A percentile compares a stretch with the other conserved stretches of the same genome.
phyloP scores from a whole-genome alignment of 2,329 filamentous ascomycete species.

The Colletotrichum truncatum region DNA sequence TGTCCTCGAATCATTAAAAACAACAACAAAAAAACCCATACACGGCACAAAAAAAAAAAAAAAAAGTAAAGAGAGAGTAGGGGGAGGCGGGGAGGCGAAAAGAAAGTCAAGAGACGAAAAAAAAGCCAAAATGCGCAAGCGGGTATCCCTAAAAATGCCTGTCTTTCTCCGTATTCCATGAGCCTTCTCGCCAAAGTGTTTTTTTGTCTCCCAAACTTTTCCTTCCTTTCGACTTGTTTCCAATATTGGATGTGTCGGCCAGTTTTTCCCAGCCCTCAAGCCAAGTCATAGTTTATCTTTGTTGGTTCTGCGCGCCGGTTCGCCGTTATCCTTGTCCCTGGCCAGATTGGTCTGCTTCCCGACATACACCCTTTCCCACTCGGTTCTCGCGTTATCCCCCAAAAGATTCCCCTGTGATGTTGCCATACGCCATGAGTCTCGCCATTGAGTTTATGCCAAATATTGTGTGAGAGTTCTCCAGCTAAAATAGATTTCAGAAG shows the following conservation, averaged over 20 bases:
- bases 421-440: constrained; percentile 8
- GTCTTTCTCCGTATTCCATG: constrained; percentile 16
- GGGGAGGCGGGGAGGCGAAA: not conserved
- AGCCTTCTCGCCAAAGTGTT: not conserved
- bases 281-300: constrained; percentile 13
- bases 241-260: not conserved
- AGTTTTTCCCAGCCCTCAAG: not conserved
- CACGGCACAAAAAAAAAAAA: not conserved
- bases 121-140: constrained; percentile 10
- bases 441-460: constrained; percentile 8
- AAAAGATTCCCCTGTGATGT: not conserved
- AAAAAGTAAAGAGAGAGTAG: not conserved
- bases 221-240: constrained; percentile 13
- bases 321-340: constrained; percentile 5
- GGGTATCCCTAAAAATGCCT: constrained; percentile 30
- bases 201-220: constrained; percentile 25
- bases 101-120: constrained; percentile 30
- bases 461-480: not conserved
- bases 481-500: not conserved
- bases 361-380: not conserved
- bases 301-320: constrained; percentile 17
- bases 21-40: constrained; percentile 17
- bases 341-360: not conserved
- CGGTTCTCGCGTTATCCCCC: constrained; percentile 3
- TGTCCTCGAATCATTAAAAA: constrained; percentile 25